These are phyloP conservation scores for Spathaspora sp. DNA, from an alignment of 1,139 yeast genomes.

Conservation along the genomic window DNA sequence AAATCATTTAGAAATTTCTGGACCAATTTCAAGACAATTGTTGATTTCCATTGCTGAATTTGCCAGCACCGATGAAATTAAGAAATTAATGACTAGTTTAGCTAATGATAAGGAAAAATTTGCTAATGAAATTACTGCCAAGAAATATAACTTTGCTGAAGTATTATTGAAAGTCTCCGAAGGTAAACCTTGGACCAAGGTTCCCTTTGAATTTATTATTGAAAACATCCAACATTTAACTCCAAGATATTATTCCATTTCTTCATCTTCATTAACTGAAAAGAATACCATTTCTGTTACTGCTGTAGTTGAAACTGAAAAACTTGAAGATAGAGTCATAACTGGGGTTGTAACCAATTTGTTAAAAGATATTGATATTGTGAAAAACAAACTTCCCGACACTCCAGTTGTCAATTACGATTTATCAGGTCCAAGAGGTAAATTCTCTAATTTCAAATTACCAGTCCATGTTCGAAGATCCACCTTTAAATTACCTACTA, in stretches of 20 bases:
- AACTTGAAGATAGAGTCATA: constrained; percentile 41
- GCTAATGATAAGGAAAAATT: constrained; percentile 70
- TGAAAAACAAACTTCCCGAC: constrained; percentile 50
- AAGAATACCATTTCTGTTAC: constrained; percentile 78
- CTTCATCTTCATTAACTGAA: constrained; percentile 82
- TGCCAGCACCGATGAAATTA: constrained; percentile 70
- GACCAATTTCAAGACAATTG: constrained; percentile 90
- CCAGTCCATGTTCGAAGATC: constrained; percentile 96
- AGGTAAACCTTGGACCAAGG: constrained; percentile 65
- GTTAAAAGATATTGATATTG: constrained; percentile 67
- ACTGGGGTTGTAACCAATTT: constrained; percentile 93
- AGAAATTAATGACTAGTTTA: constrained; percentile 50
- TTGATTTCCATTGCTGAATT: constrained; percentile 75
- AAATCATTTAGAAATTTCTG: constrained; percentile 87
- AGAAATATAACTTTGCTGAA: constrained; percentile 74
- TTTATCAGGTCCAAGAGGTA: constrained; percentile 77
- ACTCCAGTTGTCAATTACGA: constrained; percentile 61
- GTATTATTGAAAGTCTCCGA: constrained; percentile 61
- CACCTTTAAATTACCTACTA: constrained; percentile 90
- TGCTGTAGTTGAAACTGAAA: constrained; percentile 85
- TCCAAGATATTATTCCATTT: constrained; percentile 95
- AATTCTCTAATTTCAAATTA: constrained; percentile 55
- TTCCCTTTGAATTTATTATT: constrained; percentile 82
- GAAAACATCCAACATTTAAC: constrained; percentile 81
- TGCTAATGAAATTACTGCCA: constrained; percentile 59